These are phyloP conservation scores for Ustilago crameri DNA, from an alignment of 1,284 basidiomycete genomes.

Conservation along the genomic window DNA sequence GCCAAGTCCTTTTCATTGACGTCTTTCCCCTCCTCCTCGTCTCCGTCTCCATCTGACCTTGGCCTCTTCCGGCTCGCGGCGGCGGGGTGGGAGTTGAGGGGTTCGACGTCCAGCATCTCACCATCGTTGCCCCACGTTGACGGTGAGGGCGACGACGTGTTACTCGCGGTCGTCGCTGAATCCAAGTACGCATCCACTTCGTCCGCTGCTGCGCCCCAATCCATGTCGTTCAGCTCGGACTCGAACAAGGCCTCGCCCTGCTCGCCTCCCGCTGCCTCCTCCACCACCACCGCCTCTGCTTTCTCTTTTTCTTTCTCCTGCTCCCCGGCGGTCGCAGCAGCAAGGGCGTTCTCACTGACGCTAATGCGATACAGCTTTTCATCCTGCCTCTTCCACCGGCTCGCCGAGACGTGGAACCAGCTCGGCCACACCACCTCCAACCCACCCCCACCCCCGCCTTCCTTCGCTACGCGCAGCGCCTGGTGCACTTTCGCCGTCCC, in stretches of 20 bases:
- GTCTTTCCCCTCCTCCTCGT: too few relatives aligned
- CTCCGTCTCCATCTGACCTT: constrained; percentile 12
- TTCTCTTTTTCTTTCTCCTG: constrained; percentile 2
- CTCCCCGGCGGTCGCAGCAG: constrained; percentile 3
- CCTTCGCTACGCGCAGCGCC: constrained; percentile 70
- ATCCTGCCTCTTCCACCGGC: constrained; percentile 80
- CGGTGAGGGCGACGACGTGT: constrained; percentile 32
- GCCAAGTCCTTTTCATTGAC: constrained; percentile 8
- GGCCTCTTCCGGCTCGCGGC: not conserved
- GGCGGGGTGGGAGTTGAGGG: too few relatives aligned
- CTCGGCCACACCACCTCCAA: constrained; percentile 84
- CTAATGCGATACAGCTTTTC: constrained; percentile 76
- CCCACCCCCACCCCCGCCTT: constrained; percentile 69
- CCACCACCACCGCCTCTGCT: not conserved
- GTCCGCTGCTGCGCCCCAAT: constrained; percentile 81
- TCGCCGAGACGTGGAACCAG: constrained; percentile 88
- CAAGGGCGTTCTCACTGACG: constrained; percentile 18
- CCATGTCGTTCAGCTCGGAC: constrained; percentile 55
- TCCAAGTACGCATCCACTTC: constrained; percentile 84
- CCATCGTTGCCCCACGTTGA: constrained; percentile 32
- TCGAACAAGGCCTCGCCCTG: constrained; percentile 33
- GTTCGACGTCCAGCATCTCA: constrained; percentile 32
- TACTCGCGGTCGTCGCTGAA: constrained; percentile 51
- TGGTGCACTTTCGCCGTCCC: constrained; percentile 90
- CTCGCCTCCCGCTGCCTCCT: not conserved